phyloP scores from a whole-genome alignment of 2,329 filamentous ascomycete species.

The Massarina eburnea region DNA sequence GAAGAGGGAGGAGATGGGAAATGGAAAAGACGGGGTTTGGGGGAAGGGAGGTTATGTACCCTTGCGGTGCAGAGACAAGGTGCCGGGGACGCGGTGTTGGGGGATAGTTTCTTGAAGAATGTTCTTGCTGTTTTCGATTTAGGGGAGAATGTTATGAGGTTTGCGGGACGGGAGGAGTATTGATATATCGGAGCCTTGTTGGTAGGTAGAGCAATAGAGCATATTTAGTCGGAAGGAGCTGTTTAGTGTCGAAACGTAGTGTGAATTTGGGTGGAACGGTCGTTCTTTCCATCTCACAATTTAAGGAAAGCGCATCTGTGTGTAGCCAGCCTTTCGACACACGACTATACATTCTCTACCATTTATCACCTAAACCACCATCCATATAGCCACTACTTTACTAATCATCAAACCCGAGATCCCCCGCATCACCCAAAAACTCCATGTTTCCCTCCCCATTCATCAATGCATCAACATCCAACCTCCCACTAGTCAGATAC shows the following conservation, averaged over 20 bases:
- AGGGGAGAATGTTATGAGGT: slow-evolving; percentile 44
- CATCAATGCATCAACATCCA: slow-evolving; percentile 77
- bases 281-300: too few species aligned
- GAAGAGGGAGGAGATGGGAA: too few species aligned
- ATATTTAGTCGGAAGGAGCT: too few species aligned
- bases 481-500: slow-evolving; percentile 79
- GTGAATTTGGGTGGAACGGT: too few species aligned
- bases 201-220: too few species aligned
- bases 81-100: slow-evolving; percentile 32
- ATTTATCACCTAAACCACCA: too few species aligned
- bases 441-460: slow-evolving; percentile 61
- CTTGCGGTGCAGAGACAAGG: slow-evolving; percentile 20
- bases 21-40: too few species aligned
- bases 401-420: slow-evolving; percentile 44
- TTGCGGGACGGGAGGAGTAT: slow-evolving; percentile 32
- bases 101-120: slow-evolving; percentile 50
- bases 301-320: too few species aligned
- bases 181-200: too few species aligned
- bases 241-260: too few species aligned
- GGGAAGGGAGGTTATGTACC: slow-evolving; percentile 9
- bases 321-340: too few species aligned
- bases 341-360: too few species aligned
- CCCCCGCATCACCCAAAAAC: slow-evolving; percentile 62
- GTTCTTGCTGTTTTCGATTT: slow-evolving; percentile 53
- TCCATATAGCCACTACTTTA: background rate